Evolutionary conservation across 1,139 yeast genomes (phyloP).

Genomic region (Geotrichum cucujoidarum): DNA sequence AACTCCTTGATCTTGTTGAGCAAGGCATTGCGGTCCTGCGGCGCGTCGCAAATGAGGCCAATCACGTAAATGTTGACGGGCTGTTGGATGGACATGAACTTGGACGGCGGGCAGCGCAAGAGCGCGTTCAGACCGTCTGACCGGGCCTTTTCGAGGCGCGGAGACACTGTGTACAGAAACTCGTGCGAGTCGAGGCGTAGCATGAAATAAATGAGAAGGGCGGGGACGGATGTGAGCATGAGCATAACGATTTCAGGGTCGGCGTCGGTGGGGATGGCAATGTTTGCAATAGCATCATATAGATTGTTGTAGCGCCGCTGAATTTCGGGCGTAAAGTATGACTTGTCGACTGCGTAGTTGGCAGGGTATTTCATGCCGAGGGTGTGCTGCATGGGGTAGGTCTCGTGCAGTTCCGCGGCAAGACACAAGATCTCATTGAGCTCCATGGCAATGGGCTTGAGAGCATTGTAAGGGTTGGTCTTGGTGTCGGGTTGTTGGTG

Average conservation of each 20-base stretch:
- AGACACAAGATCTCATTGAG: slow-evolving; percentile 2
- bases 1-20: slow-evolving; percentile 21
- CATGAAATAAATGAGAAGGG: slow-evolving; percentile 22
- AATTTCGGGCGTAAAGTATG: not conserved
- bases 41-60: slow-evolving; percentile 19
- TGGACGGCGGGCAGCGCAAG: slow-evolving; percentile 20
- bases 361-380: not conserved
- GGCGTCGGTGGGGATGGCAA: not conserved
- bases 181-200: slow-evolving; percentile 23
- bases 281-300: not conserved
- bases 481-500: not conserved
- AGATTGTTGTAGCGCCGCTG: not conserved
- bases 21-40: slow-evolving; percentile 19
- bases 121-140: slow-evolving; percentile 17
- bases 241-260: not conserved
- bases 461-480: not conserved
- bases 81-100: not conserved
- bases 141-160: slow-evolving; percentile 17
- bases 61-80: not conserved
- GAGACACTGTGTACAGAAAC: slow-evolving; percentile 16
- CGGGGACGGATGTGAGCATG: slow-evolving; percentile 16
- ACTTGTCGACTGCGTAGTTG: not conserved
- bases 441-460: not conserved
- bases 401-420: slow-evolving; percentile 3
- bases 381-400: not conserved